Evolutionary conservation across 2,329 filamentous ascomycete species (phyloP).

Genomic region (Lachnellula suecica): DNA sequence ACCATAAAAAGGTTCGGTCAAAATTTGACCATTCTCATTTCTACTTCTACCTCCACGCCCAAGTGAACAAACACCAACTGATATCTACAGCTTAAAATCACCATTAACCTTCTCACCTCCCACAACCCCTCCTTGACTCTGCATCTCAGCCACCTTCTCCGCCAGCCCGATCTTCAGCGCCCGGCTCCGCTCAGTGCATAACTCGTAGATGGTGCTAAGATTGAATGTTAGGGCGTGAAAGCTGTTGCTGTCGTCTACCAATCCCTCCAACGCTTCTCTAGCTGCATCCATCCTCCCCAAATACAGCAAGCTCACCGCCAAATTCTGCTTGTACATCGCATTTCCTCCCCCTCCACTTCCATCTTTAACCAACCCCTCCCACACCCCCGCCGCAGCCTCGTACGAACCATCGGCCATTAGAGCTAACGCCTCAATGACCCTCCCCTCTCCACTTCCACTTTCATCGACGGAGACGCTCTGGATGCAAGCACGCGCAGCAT

Average conservation of each 20-base stretch:
- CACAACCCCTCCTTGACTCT: slow-evolving; percentile 1
- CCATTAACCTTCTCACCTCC: slow-evolving; percentile 33
- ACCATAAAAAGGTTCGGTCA: no score
- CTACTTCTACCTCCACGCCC: neutral
- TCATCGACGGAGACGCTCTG: slow-evolving; percentile 19
- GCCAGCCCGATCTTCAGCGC: slow-evolving; percentile 70
- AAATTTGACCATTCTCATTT: no score
- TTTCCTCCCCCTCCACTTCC: slow-evolving; percentile 36
- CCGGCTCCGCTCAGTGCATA: slow-evolving; percentile 76
- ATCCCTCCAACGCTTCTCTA: slow-evolving; percentile 61
- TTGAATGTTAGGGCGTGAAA: slow-evolving; percentile 89
- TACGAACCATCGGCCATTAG: slow-evolving; percentile 79
- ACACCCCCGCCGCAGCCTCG: slow-evolving; percentile 58
- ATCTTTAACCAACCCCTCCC: slow-evolving; percentile 47
- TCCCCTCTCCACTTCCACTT: slow-evolving; percentile 36
- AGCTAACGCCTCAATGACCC: slow-evolving; percentile 65
- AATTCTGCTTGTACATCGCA: slow-evolving; percentile 79
- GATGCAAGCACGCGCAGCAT: slow-evolving; percentile 61
- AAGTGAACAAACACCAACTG: neutral
- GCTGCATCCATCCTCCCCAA: slow-evolving; percentile 72
- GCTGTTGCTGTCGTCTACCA: slow-evolving; percentile 61
- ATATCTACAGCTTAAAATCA: slow-evolving; percentile 31
- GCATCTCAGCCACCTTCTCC: slow-evolving; percentile 59
- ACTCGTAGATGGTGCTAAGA: slow-evolving; percentile 84
- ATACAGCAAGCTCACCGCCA: slow-evolving; percentile 83